These are phyloP conservation scores for Orbilia oligospora DNA, from an alignment of 2,329 filamentous ascomycete species.

Conservation along the genomic window DNA sequence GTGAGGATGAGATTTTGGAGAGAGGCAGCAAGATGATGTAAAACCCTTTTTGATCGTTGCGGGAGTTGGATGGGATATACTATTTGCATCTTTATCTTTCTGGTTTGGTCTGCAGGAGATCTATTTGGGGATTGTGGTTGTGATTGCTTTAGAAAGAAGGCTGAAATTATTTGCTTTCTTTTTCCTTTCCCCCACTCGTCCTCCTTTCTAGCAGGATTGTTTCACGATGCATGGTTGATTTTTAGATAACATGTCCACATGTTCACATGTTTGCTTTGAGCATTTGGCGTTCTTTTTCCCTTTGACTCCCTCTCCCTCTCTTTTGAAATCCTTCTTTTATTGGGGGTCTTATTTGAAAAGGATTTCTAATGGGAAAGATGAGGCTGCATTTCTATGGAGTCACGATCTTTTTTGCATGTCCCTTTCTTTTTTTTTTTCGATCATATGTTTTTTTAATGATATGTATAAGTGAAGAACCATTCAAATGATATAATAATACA, in stretches of 20 bases:
- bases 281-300: constrained; percentile 14
- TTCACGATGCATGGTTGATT: background rate
- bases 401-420: background rate
- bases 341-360: background rate
- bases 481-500: too few species aligned
- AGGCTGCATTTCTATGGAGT: constrained; percentile 25
- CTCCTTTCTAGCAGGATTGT: background rate
- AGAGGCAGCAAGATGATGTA: constrained; percentile 58
- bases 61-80: background rate
- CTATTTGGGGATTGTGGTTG: too few species aligned
- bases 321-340: background rate
- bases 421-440: background rate
- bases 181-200: too few species aligned
- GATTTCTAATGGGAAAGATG: constrained; percentile 4
- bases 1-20: constrained; percentile 55
- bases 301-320: too few species aligned
- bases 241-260: background rate
- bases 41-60: background rate
- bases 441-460: too few species aligned
- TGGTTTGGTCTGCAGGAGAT: too few species aligned
- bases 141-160: too few species aligned
- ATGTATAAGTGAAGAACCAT: too few species aligned
- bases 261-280: background rate
- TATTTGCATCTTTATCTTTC: too few species aligned
- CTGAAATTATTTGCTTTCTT: background rate